Conservation (phyloP, 1,139 yeast species). For the Kodamaea ohmeri region DNA sequence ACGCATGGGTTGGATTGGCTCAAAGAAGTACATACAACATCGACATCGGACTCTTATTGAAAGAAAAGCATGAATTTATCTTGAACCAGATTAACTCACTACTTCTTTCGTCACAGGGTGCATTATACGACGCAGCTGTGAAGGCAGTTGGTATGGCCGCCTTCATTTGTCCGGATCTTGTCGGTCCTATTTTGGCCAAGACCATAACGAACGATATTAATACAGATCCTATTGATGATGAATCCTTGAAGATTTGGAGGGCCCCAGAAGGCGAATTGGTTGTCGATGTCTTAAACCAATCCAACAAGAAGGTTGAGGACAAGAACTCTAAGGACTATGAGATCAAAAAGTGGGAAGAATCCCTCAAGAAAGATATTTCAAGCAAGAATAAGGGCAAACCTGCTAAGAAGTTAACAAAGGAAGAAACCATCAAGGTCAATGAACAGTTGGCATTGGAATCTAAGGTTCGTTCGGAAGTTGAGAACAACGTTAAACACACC, state of each 20-base stretch:
- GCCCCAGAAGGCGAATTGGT: slow-evolving; percentile 71
- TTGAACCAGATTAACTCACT: slow-evolving; percentile 10
- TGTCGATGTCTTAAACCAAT: slow-evolving; percentile 52
- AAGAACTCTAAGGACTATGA: slow-evolving; percentile 83
- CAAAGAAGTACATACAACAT: slow-evolving; percentile 46
- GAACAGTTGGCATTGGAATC: slow-evolving; percentile 64
- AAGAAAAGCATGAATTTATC: slow-evolving; percentile 25
- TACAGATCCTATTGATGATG: slow-evolving; percentile 29
- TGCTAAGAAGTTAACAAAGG: slow-evolving; percentile 63
- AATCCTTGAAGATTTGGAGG: slow-evolving; percentile 56
- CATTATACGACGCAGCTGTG: slow-evolving; percentile 45
- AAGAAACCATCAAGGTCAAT: slow-evolving; percentile 62
- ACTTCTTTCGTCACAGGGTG: slow-evolving; percentile 17
- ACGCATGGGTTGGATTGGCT: slow-evolving; percentile 80
- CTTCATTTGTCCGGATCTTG: slow-evolving; percentile 63
- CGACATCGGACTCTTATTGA: slow-evolving; percentile 65
- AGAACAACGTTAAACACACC: slow-evolving; percentile 34
- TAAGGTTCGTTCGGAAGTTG: slow-evolving; percentile 48
- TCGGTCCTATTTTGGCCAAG: slow-evolving; percentile 51
- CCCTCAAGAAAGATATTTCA: slow-evolving; percentile 70
- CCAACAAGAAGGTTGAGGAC: slow-evolving; percentile 37
- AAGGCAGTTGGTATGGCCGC: slow-evolving; percentile 62
- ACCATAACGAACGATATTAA: slow-evolving; percentile 44
- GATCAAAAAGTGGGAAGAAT: slow-evolving; percentile 86
- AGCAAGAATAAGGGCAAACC: slow-evolving; percentile 40